Evolutionary conservation across 495 filamentous ascomycete species (phyloP).

Genomic region (Amorphotheca resinae): DNA sequence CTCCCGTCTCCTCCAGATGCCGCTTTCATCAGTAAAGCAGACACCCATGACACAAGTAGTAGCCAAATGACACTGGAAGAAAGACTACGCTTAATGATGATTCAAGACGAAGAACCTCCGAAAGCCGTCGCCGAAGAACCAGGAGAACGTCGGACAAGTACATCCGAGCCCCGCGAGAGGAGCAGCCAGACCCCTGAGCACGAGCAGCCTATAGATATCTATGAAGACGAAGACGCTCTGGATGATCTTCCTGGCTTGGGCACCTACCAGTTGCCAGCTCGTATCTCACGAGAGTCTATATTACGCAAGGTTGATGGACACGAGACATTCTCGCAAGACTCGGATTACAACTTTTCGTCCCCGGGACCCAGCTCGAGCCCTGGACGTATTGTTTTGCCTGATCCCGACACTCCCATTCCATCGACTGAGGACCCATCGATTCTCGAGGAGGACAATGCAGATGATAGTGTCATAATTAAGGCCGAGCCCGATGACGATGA

Average conservation of each 20-base stretch:
- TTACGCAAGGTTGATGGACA: constrained; percentile 74
- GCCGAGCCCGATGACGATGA: constrained; percentile 42
- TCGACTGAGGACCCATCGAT: constrained; percentile 48
- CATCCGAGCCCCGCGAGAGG: constrained; percentile 34
- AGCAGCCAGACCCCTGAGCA: constrained; percentile 36
- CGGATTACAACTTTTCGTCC: constrained; percentile 51
- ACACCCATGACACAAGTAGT: constrained; percentile 54
- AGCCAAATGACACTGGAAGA: constrained; percentile 71
- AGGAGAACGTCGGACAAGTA: constrained; percentile 47
- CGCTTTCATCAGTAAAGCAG: constrained; percentile 52
- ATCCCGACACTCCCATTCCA: constrained; percentile 79
- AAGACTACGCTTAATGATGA: constrained; percentile 70
- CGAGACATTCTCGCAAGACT: constrained; percentile 41
- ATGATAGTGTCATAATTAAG: constrained; percentile 55
- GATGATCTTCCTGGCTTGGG: constrained; percentile 40
- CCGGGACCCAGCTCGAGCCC: constrained; percentile 38
- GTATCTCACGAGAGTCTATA: constrained; percentile 88
- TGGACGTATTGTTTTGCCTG: constrained; percentile 40
- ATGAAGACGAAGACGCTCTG: constrained; percentile 36
- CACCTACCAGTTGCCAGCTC: constrained; percentile 54
- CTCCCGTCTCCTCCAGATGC: constrained; percentile 54
- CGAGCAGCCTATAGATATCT: constrained; percentile 29
- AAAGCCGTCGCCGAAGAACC: constrained; percentile 43
- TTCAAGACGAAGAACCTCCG: constrained; percentile 44
- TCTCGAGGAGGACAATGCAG: constrained; percentile 30